A percentile compares a stretch with the other conserved stretches of the same genome.
Evolutionary conservation across 2,329 filamentous ascomycete genomes (phyloP).

Genomic region (Penicillium sp.): DNA sequence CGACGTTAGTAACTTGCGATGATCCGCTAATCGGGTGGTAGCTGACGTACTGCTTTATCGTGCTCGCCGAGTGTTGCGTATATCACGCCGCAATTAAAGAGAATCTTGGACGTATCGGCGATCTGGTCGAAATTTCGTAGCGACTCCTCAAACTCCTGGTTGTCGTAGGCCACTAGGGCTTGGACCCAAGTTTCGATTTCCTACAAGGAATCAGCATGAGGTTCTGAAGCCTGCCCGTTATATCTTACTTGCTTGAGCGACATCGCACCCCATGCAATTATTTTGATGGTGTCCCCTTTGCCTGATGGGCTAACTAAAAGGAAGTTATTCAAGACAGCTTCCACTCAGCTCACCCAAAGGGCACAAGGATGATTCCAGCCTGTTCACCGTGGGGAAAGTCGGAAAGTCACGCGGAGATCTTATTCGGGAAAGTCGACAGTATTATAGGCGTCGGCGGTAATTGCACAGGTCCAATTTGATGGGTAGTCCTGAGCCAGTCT

Average conservation of each 20-base stretch:
- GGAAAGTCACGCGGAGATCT: neutral
- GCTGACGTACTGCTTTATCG: slow-evolving; percentile 75
- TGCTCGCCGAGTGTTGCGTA: slow-evolving; percentile 95
- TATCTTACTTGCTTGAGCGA: slow-evolving; percentile 58
- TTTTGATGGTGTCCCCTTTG: neutral
- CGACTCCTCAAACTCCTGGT: slow-evolving; percentile 93
- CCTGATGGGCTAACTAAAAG: neutral
- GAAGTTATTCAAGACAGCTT: neutral
- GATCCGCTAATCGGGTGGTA: too few species aligned
- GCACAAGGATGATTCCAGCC: neutral
- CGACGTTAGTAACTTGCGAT: slow-evolving; percentile 4
- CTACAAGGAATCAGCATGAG: slow-evolving; percentile 46
- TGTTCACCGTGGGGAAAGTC: neutral
- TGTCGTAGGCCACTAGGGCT: slow-evolving; percentile 88
- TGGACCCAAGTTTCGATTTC: slow-evolving; percentile 99
- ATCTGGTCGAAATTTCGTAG: slow-evolving; percentile 81
- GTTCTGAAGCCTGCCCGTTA: neutral
- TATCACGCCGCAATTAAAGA: slow-evolving; percentile 98
- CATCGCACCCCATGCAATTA: slow-evolving; percentile 39
- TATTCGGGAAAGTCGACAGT: neutral
- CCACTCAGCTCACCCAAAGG: slow-evolving; percentile 1
- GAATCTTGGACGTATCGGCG: slow-evolving; percentile 92
- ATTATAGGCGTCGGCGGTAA: neutral
- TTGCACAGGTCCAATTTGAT: neutral
- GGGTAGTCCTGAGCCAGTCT: neutral